Conservation (phyloP, 768 basidiomycete species). For the Trametes meyenii region DNA sequence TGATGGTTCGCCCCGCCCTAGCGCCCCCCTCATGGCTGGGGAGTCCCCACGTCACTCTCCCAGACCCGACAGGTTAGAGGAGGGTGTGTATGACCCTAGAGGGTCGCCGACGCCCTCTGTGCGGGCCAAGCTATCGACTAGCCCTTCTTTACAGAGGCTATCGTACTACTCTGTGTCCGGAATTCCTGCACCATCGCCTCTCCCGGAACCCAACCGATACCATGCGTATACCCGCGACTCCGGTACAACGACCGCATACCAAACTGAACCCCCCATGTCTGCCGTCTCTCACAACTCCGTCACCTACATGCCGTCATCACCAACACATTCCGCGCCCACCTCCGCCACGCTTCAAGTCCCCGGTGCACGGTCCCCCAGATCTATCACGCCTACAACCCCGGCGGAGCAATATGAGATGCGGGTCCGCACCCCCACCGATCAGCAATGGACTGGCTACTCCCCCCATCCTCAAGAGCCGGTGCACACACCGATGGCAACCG, state of each 20-base stretch:
- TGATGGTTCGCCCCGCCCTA: slow-evolving; percentile 26
- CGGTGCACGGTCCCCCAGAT: slow-evolving; percentile 41
- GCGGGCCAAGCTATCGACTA: slow-evolving; percentile 5
- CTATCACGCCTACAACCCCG: slow-evolving; percentile 4
- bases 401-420: slow-evolving; percentile 45
- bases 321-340: slow-evolving; percentile 18
- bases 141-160: slow-evolving; percentile 23
- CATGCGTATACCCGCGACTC: slow-evolving; percentile 36
- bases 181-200: slow-evolving; percentile 58
- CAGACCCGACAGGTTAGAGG: slow-evolving; percentile 11
- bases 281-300: slow-evolving; percentile 26
- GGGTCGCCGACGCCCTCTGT: slow-evolving; percentile 9
- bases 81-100: slow-evolving; percentile 1
- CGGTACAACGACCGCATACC: slow-evolving; percentile 11
- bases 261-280: slow-evolving; percentile 29
- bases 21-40: slow-evolving; percentile 19
- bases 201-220: slow-evolving; percentile 42
- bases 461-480: neutral
- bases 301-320: slow-evolving; percentile 15
- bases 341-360: slow-evolving; percentile 27
- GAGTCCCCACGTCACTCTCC: slow-evolving; percentile 21
- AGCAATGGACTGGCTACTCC: slow-evolving; percentile 16
- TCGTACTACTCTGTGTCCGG: slow-evolving; percentile 66
- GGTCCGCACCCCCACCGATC: slow-evolving; percentile 33
- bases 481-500: slow-evolving; percentile 23